Evolutionary conservation across 306 rosid genomes (phyloP).

Genomic region (Benincasa hispida): DNA sequence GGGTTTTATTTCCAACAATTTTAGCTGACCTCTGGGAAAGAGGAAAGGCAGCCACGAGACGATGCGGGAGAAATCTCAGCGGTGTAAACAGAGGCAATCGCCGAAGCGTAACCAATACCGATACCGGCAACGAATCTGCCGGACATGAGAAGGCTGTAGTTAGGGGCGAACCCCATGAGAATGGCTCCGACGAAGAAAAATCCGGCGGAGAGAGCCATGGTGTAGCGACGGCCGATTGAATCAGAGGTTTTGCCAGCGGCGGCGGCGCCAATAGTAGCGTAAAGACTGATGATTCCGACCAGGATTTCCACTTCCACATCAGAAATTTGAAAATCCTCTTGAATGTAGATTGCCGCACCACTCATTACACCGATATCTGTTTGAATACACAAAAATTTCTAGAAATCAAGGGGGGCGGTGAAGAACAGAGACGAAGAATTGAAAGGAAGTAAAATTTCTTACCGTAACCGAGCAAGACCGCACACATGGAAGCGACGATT

Average conservation of each 20-base stretch:
- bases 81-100: neutral
- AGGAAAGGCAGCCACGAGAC: neutral
- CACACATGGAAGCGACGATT: constrained; percentile 42
- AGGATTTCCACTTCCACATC: constrained; percentile 47
- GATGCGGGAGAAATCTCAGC: neutral
- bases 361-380: constrained; percentile 94
- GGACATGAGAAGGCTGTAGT: neutral
- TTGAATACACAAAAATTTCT: neutral
- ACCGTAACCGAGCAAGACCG: constrained; percentile 56
- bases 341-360: constrained; percentile 50
- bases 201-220: neutral
- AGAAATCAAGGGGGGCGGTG: neutral
- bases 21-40: neutral
- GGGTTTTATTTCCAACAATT: no score
- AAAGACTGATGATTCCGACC: constrained; percentile 50
- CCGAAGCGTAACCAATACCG: neutral
- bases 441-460: neutral
- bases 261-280: constrained; percentile 12
- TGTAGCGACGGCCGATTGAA: neutral
- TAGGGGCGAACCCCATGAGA: neutral
- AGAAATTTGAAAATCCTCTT: constrained; percentile 32
- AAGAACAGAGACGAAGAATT: neutral
- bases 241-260: neutral
- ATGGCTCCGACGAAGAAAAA: neutral
- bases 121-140: neutral